Percentiles rank a stretch among this genome's conserved stretches.
Conservation (phyloP, 75 land plant genomes). For the Chamaecyparis obtusa region DNA sequence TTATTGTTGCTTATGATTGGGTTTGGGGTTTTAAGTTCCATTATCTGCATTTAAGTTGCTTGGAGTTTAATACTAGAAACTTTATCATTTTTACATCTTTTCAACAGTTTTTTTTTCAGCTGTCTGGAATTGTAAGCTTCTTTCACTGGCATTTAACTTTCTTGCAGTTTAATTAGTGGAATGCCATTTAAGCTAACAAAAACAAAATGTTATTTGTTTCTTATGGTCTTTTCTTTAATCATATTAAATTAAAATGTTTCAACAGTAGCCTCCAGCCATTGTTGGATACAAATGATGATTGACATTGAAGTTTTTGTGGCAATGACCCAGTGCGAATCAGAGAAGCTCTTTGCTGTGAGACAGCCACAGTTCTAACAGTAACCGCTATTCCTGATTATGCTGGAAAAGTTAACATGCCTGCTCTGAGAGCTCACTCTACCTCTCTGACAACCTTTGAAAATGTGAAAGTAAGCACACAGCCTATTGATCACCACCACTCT, state of each 20-base stretch:
- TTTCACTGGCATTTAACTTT: background rate
- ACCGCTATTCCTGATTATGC: slow-evolving; percentile 28
- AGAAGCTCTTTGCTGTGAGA: slow-evolving; percentile 19
- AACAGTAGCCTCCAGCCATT: slow-evolving; percentile 14
- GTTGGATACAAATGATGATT: slow-evolving; percentile 9
- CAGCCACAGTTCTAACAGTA: slow-evolving; percentile 19
- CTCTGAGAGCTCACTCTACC: slow-evolving; percentile 30
- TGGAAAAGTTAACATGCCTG: slow-evolving; percentile 28
- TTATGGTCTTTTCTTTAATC: background rate
- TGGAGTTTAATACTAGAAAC: background rate
- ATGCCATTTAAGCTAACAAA: background rate
- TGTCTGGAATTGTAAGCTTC: background rate
- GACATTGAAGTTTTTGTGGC: slow-evolving; percentile 11
- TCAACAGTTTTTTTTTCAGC: background rate
- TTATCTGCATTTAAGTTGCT: background rate
- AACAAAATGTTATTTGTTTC: background rate
- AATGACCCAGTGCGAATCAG: slow-evolving; percentile 32
- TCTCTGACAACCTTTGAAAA: slow-evolving; percentile 23
- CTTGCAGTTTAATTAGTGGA: background rate
- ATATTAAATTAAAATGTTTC: background rate
- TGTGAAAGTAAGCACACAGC: slow-evolving; percentile 34
- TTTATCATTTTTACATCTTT: background rate
- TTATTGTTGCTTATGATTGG: background rate
- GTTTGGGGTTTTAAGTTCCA: background rate
- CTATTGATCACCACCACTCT: slow-evolving; percentile 26